phyloP scores from a whole-genome alignment of 2,329 filamentous ascomycete species.

The Mariannaea elegans region DNA sequence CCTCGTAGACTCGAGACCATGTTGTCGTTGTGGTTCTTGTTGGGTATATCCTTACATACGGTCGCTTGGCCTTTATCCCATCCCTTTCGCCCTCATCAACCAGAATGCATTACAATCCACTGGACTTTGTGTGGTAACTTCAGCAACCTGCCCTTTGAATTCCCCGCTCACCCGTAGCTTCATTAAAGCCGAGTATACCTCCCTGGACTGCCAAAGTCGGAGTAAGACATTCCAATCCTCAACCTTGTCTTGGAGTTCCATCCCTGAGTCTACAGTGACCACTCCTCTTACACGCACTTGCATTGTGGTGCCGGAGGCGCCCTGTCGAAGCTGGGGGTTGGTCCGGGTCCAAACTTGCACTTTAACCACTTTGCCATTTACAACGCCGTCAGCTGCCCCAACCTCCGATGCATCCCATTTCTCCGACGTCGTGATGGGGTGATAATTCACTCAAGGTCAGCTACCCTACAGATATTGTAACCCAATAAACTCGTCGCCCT shows the following conservation, averaged over 20 bases:
- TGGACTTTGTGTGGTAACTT: background rate
- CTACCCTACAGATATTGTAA: conserved; percentile 41
- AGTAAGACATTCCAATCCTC: conserved; percentile 15
- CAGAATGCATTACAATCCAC: background rate
- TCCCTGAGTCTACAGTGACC: conserved; percentile 6
- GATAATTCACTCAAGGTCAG: background rate
- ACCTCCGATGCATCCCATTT: conserved; percentile 17
- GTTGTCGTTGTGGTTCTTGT: background rate
- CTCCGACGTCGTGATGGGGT: background rate
- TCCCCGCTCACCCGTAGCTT: background rate
- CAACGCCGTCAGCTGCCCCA: background rate
- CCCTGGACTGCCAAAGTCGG: background rate
- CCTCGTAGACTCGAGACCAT: background rate
- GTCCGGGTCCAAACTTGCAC: background rate
- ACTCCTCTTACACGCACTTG: conserved; percentile 21
- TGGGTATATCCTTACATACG: background rate
- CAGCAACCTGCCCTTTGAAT: background rate
- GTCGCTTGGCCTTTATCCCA: no score
- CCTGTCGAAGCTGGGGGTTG: background rate
- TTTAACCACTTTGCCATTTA: background rate
- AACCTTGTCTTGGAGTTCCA: conserved; percentile 5
- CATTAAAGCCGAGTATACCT: background rate
- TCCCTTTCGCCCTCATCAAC: no score
- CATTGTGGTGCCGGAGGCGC: conserved; percentile 10
- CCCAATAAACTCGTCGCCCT: no score